Evolutionary conservation across 1,284 basidiomycete genomes (phyloP), one percentile per base, ranked within the genome.

Genomic region (Puccinia coronata): DNA sequence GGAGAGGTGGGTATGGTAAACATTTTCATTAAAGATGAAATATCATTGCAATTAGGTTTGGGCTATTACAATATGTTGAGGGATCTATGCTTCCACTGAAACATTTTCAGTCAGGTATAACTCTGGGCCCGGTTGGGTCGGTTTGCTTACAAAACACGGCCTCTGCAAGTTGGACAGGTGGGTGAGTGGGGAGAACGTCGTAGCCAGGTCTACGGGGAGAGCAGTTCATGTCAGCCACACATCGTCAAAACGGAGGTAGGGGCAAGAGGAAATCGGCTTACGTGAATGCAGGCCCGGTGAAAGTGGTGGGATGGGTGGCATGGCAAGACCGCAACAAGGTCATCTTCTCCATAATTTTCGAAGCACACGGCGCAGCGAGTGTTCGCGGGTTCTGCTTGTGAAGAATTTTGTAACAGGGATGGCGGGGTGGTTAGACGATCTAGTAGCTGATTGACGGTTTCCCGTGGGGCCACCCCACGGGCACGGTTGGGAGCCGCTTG

Each of bases 301-400:
- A 67, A 67, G 41, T 67, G 63, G n/a, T 67, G 63, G 31, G 63
- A 25, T 3, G 31, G 8, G n/a, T 67, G 63, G 41, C 63, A 67
- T 39, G 63, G 63, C 39, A 67, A n/a, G 8, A 67, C 63, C 34
- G 39, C 63, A n/a, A 67, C 34, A 8, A 9, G 11, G 11, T 67
- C 63, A 11, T 1, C 20, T 36, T 18, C 63, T 25, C 4, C 41
- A 25, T 67, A 67, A 3, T 39, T 18, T 20, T 67, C 63, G 9
- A 67, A 9, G 63, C 63, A 67, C 9, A 69, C n/a, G 4, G 23
- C 14, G 20, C 65, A 69, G 8, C 43, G 43, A n/a, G n/a, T n/a
- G n/a, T n/a, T n/a, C n/a, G n/a, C 43, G 16, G 43, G 43, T 43
- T 16, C 6, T 43, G 8, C n/a, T n/a, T n/a, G 20, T n/a, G n/a